phyloP scores from a whole-genome alignment of 225 moss, liverwort and hornwort species.

The Takakia lepidozioides region DNA sequence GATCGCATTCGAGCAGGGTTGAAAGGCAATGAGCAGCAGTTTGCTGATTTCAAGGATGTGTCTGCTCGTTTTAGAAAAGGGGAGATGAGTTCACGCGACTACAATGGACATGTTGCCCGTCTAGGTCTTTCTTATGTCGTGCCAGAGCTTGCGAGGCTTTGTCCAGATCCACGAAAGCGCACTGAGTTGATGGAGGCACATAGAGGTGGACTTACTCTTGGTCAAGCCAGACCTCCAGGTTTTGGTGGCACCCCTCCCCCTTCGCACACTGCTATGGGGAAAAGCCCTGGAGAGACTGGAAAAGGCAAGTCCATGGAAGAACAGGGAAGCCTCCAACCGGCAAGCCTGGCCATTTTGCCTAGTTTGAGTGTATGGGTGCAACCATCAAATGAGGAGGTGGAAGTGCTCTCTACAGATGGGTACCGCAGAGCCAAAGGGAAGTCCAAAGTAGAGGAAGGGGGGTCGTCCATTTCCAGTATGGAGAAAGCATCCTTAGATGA shows the following conservation, averaged over 20 bases:
- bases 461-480: constrained; percentile 20
- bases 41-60: constrained; percentile 87
- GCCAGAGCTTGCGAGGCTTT: constrained; percentile 91
- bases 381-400: constrained; percentile 26
- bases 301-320: constrained; percentile 19
- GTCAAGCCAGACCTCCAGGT: constrained; percentile 57
- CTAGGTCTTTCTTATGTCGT: constrained; percentile 78
- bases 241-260: constrained; percentile 34
- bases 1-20: constrained; percentile 73
- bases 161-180: constrained; percentile 80
- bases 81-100: constrained; percentile 73
- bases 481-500: constrained; percentile 29
- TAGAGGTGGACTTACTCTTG: constrained; percentile 43
- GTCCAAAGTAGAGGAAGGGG: constrained; percentile 23
- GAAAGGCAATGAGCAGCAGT: constrained; percentile 72
- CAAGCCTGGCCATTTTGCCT: constrained; percentile 10
- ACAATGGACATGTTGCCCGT: constrained; percentile 57
- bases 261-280: constrained; percentile 8
- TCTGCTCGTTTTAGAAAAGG: constrained; percentile 72
- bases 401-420: constrained; percentile 76
- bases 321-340: constrained; percentile 23
- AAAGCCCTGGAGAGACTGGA: constrained; percentile 11
- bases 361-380: not conserved
- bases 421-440: constrained; percentile 76
- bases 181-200: constrained; percentile 69